Evolutionary conservation across 257 asterid species (phyloP).

Genomic region (Apocynum venetum): DNA sequence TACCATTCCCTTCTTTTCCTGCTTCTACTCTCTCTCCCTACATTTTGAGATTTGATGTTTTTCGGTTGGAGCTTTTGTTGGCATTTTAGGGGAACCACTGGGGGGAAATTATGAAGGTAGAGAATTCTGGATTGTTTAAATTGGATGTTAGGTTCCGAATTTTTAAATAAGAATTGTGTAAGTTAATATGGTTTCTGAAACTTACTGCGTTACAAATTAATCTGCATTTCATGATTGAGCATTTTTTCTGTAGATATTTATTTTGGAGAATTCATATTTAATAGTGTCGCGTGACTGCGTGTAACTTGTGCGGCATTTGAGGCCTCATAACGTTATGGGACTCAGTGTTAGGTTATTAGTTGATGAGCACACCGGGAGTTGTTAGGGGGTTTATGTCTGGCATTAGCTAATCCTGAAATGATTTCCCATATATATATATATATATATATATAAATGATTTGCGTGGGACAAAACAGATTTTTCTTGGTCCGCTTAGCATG

Average conservation of each 20-base stretch:
- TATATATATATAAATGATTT: too few relatives aligned
- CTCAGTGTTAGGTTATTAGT: neutral
- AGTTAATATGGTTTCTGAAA: neutral
- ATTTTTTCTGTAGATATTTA: too few relatives aligned
- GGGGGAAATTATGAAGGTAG: neutral
- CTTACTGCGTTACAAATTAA: neutral
- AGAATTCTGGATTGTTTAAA: neutral
- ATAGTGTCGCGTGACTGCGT: neutral
- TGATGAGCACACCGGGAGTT: neutral
- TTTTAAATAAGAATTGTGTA: neutral
- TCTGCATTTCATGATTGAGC: neutral
- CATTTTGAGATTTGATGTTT: neutral
- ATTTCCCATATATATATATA: too few relatives aligned
- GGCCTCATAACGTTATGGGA: neutral
- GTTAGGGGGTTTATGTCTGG: neutral
- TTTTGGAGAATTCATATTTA: neutral
- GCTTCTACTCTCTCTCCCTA: neutral
- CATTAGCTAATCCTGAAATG: too few relatives aligned
- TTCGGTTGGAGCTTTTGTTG: neutral
- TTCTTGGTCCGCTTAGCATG: neutral
- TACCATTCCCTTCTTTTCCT: neutral
- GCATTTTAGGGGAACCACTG: neutral
- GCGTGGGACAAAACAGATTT: neutral
- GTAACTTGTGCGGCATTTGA: neutral
- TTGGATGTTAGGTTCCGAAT: neutral